These are phyloP conservation scores for Jackrogersella minutella DNA, from an alignment of 495 filamentous ascomycete genomes.

Conservation along the genomic window DNA sequence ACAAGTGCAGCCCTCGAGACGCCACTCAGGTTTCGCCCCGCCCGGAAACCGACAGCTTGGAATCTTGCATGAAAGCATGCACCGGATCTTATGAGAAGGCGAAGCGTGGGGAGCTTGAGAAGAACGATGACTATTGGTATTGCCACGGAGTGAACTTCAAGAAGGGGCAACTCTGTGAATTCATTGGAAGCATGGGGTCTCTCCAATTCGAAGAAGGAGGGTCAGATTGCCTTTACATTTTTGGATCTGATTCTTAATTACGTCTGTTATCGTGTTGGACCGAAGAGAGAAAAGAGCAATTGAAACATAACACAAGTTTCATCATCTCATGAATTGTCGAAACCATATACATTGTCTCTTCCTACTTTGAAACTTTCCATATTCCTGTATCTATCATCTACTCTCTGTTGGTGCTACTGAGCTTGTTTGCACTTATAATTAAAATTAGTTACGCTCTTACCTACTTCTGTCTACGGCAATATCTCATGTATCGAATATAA, in stretches of 20 bases:
- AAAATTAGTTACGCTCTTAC: no score
- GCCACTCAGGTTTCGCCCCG: conserved; percentile 21
- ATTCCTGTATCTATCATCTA: no score
- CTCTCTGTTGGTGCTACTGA: no score
- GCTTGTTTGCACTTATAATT: no score
- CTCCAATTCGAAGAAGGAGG: conserved; percentile 27
- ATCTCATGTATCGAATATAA: no score
- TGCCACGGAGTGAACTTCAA: conserved; percentile 47
- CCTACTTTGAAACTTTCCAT: no score
- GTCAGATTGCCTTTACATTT: conserved; percentile 33
- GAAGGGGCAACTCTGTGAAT: conserved; percentile 42
- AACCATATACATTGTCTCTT: no score
- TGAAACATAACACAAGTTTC: no score
- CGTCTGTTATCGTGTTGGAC: neutral
- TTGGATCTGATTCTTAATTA: conserved; percentile 23
- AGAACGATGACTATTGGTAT: conserved; percentile 38
- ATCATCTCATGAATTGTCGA: no score
- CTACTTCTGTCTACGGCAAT: no score
- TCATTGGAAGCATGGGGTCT: conserved; percentile 36
- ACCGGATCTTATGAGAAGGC: conserved; percentile 43
- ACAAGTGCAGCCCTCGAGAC: conserved; percentile 31
- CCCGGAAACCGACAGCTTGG: conserved; percentile 35
- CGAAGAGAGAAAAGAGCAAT: no score
- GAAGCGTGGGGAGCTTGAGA: conserved; percentile 15
- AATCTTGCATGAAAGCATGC: conserved; percentile 35